Evolutionary conservation across 2,329 filamentous ascomycete species (phyloP).

Genomic region (Epichloe gansuensis): DNA sequence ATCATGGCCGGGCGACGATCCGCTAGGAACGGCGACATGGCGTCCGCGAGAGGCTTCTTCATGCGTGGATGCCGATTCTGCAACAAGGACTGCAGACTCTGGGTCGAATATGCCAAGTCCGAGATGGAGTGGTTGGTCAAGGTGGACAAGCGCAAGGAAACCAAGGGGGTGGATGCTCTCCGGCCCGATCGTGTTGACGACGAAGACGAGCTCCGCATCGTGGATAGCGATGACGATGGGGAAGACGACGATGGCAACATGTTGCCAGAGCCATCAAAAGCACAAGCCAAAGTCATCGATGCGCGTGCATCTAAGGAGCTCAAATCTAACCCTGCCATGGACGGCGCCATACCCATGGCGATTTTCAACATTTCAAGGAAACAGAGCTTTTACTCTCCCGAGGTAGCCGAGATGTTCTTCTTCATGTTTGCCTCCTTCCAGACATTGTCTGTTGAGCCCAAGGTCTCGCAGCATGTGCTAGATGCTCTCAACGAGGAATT

Average conservation of each 20-base stretch:
- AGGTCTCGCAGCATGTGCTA: slow-evolving; percentile 62
- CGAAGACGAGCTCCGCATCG: slow-evolving; percentile 31
- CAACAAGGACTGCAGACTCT: slow-evolving; percentile 57
- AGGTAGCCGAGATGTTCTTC: slow-evolving; percentile 66
- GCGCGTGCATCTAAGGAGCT: slow-evolving; percentile 37
- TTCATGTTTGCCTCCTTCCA: slow-evolving; percentile 61
- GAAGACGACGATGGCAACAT: slow-evolving; percentile 29
- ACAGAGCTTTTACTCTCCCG: slow-evolving; percentile 55
- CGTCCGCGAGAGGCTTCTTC: slow-evolving; percentile 70
- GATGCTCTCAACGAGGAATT: slow-evolving; percentile 46
- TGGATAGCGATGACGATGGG: slow-evolving; percentile 33
- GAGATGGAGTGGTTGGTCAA: slow-evolving; percentile 88
- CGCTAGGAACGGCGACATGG: slow-evolving; percentile 76
- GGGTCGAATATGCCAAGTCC: slow-evolving; percentile 80
- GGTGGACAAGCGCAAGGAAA: slow-evolving; percentile 57
- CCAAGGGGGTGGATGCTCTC: slow-evolving; percentile 29
- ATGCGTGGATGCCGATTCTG: slow-evolving; percentile 85
- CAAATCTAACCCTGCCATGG: slow-evolving; percentile 67
- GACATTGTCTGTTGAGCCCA: slow-evolving; percentile 48
- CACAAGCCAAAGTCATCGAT: slow-evolving; percentile 31
- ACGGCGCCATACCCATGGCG: slow-evolving; percentile 84
- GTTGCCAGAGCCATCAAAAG: slow-evolving; percentile 31
- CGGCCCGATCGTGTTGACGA: slow-evolving; percentile 36
- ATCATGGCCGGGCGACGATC: slow-evolving; percentile 68
- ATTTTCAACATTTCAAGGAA: slow-evolving; percentile 81